Base-by-base conservation (phyloP, 768 basidiomycete species). In the Mycena vulgaris region DNA sequence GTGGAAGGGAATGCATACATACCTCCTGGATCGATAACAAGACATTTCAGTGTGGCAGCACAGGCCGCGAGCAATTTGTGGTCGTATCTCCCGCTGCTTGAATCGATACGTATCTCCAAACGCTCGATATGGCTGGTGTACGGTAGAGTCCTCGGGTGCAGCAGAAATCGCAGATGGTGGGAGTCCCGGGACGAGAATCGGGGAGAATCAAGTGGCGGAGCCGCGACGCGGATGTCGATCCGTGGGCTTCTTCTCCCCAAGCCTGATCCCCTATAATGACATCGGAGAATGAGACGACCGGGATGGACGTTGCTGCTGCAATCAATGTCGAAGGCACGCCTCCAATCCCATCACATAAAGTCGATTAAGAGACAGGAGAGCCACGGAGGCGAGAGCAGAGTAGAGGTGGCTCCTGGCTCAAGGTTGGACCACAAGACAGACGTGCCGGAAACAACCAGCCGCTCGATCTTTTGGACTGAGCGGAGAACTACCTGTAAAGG, bases 21-120 rank as follows among this genome's bases (percentile, higher is more conserved):
- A 67, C 66, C 66, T 52, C 58, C 66, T 8, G 49, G 48, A 40
- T 60, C 57, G 42, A 68, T 17, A 10, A 27, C 52, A 8, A 62
- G 66, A 39, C 30, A 48, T 48, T 30, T 27, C 19, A 68, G 27
- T 3, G 66, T 56, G 25, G 11, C 5, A 19, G 66, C 59, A 37
- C 66, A 68, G 6, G 52, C 60, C 27, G 33, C 14, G 25, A 68
- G 59, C 11, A 68, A 35, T 16, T 52, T 51, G 25, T 61, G n/a
- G 19, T 49, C 59, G 27, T 37, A 48, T 23, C 16, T 37, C 14
- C 60, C 25, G 27, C 59, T 68, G 14, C 14, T 0, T 23, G 59
- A 2, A 21, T 30, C 25, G 3, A 68, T 47, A 13, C 59, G 59
- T 17, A 62, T 25, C 16, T 55, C 52, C 25, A 62, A 40, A 19